Evolutionary conservation across 2,329 filamentous ascomycete species (phyloP), one percentile per base, ranked within the genome.

Genomic region (Grosmannia serpens): DNA sequence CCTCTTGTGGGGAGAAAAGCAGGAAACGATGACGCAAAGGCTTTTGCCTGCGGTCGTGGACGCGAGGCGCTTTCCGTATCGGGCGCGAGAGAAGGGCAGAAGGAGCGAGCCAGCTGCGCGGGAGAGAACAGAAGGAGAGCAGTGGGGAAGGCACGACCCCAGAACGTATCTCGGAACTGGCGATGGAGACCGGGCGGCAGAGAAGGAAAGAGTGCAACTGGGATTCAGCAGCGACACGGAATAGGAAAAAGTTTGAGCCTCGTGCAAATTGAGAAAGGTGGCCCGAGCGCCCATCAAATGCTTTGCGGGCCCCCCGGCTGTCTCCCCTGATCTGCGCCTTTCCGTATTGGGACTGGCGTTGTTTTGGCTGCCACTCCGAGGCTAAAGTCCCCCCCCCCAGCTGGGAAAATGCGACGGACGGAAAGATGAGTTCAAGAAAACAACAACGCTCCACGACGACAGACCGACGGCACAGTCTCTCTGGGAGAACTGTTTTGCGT

Each of bases 241-340:
- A 61, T 47, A 60, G 60, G 62, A 63, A 62, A 63, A 63, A 62
- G 59, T 58, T 63, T 63, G 60, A 60, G 62, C 62, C 62, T 61
- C 58, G 53, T 5, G 38, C 35, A 50, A 22, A 38, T 15, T 33
- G 20, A 27, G 20, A 22, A 24, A 47, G 9, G 27, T 47, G 53
- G 53, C 17, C 53, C 53, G 53, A 47, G 53, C 53, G 52, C 20
- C 33, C 26, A 38, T 38, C 35, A 38, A 38, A 38, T 38, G 35
- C 35, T n/a, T 27, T 53, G 29, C 50, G 31, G 50, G 27, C 29
- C 20, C 22, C 27, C 17, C 17, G 29, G 4, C 50, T 31, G 22
- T 38, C 35, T 38, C 47, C 22, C 17, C 54, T 49, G 44, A 26
- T 13, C 20, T 5, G 29, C 29, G 55, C 55, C n/a, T 35, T 57